These are phyloP conservation scores for Lentinus tigrinus DNA, from an alignment of 768 basidiomycete genomes.

Conservation along the genomic window DNA sequence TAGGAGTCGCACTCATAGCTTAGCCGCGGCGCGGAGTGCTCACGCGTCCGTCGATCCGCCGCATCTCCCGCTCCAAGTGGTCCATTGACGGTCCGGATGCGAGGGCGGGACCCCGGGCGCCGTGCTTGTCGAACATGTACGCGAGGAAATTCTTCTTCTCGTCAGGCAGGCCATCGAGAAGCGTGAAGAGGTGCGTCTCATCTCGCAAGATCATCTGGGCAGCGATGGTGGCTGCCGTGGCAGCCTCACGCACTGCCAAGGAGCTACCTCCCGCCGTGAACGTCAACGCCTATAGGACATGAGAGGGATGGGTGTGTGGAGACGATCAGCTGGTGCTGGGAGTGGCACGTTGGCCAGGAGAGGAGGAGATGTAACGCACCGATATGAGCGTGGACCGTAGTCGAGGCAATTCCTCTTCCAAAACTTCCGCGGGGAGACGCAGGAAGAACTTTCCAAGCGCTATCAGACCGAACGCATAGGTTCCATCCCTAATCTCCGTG, in stretches of 20 bases:
- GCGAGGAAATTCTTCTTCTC: constrained; percentile 90
- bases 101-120: constrained; percentile 50
- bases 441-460: constrained; percentile 82
- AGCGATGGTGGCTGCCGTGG: constrained; percentile 79
- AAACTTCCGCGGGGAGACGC: constrained; percentile 76
- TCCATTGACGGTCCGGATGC: constrained; percentile 45
- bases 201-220: constrained; percentile 81
- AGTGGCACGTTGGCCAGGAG: neutral
- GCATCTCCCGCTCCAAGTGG: constrained; percentile 78
- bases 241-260: constrained; percentile 81
- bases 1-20: neutral
- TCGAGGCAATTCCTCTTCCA: constrained; percentile 85
- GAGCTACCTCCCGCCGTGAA: constrained; percentile 50
- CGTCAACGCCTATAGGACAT: constrained; percentile 55
- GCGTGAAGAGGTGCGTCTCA: constrained; percentile 77
- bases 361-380: constrained; percentile 39
- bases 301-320: neutral
- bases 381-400: constrained; percentile 67
- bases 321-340: constrained; percentile 3
- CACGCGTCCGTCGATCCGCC: constrained; percentile 74
- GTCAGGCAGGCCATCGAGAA: constrained; percentile 80
- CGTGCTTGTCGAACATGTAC: constrained; percentile 87
- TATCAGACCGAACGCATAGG: constrained; percentile 81
- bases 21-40: constrained; percentile 59
- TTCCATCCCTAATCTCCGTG: constrained; percentile 56